Conservation (phyloP, 148 eudicot species). For the Mesembryanthemum crystallinum region DNA sequence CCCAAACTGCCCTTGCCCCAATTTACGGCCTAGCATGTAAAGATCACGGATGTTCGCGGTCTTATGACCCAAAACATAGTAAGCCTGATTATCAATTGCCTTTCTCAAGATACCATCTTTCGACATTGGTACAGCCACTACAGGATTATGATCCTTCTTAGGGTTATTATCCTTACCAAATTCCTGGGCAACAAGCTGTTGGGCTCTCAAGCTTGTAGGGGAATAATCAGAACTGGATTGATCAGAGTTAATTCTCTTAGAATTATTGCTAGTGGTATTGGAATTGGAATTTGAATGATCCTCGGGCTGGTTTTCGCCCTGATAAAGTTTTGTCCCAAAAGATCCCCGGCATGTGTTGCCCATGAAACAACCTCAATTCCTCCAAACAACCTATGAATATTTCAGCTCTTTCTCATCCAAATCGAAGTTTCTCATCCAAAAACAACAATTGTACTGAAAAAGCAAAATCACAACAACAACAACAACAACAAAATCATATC, state of each 20-base stretch:
- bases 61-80: conserved; percentile 79
- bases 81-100: conserved; percentile 47
- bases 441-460: conserved; percentile 19
- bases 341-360: conserved; percentile 96
- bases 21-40: conserved; percentile 72
- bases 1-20: conserved; percentile 98
- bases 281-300: conserved; percentile 42
- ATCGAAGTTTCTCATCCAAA: conserved; percentile 31
- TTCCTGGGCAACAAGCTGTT: conserved; percentile 54
- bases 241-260: conserved; percentile 30
- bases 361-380: conserved; percentile 61
- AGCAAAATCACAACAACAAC: conserved; percentile 4
- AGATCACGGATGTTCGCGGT: conserved; percentile 82
- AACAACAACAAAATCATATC: neutral
- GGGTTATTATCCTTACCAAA: conserved; percentile 37
- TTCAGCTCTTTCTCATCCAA: conserved; percentile 30
- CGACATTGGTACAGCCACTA: conserved; percentile 19
- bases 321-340: conserved; percentile 49
- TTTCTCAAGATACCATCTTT: conserved; percentile 43
- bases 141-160: conserved; percentile 28
- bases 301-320: conserved; percentile 64
- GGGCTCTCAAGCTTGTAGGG: conserved; percentile 46
- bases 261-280: conserved; percentile 31
- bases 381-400: conserved; percentile 18
- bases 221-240: conserved; percentile 42